Evolutionary conservation across 2,329 filamentous ascomycete genomes (phyloP).

Genomic region (Aspergillus pseudoterreus): DNA sequence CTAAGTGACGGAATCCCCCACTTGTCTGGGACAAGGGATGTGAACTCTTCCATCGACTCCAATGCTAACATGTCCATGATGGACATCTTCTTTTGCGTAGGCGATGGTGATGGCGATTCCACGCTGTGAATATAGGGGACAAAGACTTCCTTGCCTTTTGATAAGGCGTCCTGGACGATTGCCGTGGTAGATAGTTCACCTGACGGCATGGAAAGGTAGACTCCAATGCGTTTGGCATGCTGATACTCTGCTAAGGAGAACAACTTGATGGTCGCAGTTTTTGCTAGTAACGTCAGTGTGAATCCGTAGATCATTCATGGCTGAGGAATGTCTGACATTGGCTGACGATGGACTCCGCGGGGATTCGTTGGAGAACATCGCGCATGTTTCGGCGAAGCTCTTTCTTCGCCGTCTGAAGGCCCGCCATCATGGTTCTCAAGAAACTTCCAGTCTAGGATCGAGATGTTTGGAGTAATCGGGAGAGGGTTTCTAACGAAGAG

Average conservation of each 20-base stretch:
- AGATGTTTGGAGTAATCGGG: neutral
- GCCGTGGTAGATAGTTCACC: slow-evolving; percentile 80
- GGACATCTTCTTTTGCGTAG: slow-evolving; percentile 51
- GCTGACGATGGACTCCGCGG: slow-evolving; percentile 56
- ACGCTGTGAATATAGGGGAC: slow-evolving; percentile 80
- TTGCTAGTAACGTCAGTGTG: slow-evolving; percentile 50
- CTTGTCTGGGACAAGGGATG: slow-evolving; percentile 69
- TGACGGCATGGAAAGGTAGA: slow-evolving; percentile 90
- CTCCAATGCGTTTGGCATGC: slow-evolving; percentile 69
- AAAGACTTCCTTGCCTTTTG: slow-evolving; percentile 77
- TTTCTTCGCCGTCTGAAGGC: slow-evolving; percentile 67
- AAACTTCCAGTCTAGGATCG: neutral
- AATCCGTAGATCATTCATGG: slow-evolving; percentile 22
- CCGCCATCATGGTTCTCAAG: slow-evolving; percentile 44
- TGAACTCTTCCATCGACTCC: slow-evolving; percentile 69
- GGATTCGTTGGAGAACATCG: slow-evolving; percentile 57
- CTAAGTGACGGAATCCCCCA: slow-evolving; percentile 94
- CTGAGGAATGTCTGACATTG: slow-evolving; percentile 59
- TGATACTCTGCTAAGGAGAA: slow-evolving; percentile 69
- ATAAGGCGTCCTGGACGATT: slow-evolving; percentile 78
- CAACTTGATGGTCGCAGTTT: slow-evolving; percentile 61
- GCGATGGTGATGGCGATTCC: slow-evolving; percentile 32
- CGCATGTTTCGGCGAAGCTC: slow-evolving; percentile 71
- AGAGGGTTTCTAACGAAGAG: no score
- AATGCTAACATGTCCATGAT: slow-evolving; percentile 96